Evolutionary conservation across 441 rosid species (phyloP).

Genomic region (Aleurites moluccanus): DNA sequence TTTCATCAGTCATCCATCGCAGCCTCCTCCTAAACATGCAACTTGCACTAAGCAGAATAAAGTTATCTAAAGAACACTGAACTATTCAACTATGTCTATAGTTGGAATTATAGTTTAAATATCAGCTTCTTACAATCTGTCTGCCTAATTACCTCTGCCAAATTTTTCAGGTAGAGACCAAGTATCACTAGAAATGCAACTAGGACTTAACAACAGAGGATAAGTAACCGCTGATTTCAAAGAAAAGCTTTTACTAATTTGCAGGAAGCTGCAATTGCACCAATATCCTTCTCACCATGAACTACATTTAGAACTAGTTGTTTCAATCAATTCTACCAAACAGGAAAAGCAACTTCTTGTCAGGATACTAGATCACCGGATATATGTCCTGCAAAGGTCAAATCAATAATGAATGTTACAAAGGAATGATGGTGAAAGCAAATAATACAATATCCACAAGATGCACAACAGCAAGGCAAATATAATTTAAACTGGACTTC

Average conservation of each 20-base stretch:
- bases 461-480: background rate
- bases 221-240: background rate
- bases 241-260: background rate
- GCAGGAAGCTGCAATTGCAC: background rate
- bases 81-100: background rate
- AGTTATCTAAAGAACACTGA: background rate
- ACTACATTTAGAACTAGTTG: background rate
- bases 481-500: background rate
- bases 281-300: background rate
- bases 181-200: background rate
- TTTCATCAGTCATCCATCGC: background rate
- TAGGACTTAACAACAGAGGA: background rate
- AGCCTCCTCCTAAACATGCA: background rate
- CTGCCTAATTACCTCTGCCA: background rate
- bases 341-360: background rate
- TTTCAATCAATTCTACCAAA: background rate
- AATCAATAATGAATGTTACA: conserved; percentile 3
- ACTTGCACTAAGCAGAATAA: background rate
- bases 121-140: background rate
- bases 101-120: background rate
- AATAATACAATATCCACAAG: background rate
- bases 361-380: conserved; percentile 30
- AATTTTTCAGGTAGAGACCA: background rate
- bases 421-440: background rate
- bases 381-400: conserved; percentile 38